Conservation (phyloP, 768 basidiomycete genomes). For the Tulasnella sp. region DNA sequence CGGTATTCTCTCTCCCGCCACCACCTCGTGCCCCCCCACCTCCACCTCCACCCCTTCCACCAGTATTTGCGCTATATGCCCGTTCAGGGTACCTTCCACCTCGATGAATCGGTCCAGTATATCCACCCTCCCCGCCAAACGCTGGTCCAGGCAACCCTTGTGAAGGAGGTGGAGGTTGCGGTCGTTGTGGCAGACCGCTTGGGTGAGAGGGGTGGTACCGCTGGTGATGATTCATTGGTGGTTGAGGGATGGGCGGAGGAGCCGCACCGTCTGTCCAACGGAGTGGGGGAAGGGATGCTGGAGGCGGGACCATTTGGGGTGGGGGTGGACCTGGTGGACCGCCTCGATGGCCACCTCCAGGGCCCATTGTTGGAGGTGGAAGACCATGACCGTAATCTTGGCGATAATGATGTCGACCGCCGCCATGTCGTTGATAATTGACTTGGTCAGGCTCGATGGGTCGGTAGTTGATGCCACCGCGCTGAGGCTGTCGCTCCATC, state of each 20-base stretch:
- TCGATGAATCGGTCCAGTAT: slow-evolving; percentile 15
- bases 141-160: slow-evolving; percentile 15
- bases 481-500: slow-evolving; percentile 7
- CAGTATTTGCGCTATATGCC: background rate
- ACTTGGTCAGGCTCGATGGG: slow-evolving; percentile 11
- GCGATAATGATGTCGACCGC: background rate
- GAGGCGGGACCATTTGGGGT: background rate
- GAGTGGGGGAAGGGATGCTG: slow-evolving; percentile 11
- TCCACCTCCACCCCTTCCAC: background rate
- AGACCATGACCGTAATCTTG: background rate
- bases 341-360: background rate
- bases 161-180: background rate
- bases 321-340: slow-evolving; percentile 1
- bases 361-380: slow-evolving; percentile 9
- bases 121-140: background rate
- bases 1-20: background rate
- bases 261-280: background rate
- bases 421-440: slow-evolving; percentile 12
- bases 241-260: background rate
- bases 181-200: background rate
- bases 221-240: background rate
- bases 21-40: background rate
- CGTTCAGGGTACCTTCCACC: slow-evolving; percentile 22
- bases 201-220: background rate
- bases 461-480: slow-evolving; percentile 7